Evolutionary conservation across 179 eudicot genomes (phyloP).

Genomic region (Drosera spatulata): DNA sequence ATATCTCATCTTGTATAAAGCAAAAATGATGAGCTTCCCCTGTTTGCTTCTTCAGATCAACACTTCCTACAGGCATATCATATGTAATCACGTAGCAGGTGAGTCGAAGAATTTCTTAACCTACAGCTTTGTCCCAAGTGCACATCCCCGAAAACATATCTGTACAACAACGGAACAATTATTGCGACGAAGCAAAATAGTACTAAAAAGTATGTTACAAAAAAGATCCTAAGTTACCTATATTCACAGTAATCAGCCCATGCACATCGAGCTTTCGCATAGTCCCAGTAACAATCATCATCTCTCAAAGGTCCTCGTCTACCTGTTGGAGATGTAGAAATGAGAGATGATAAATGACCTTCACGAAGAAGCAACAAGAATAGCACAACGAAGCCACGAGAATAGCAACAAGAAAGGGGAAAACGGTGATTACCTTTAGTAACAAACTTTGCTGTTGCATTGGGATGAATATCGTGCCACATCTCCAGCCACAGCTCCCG

Average conservation of each 20-base stretch:
- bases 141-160: constrained; percentile 93
- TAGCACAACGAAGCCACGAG: neutral
- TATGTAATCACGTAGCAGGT: constrained; percentile 64
- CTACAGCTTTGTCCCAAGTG: constrained; percentile 99
- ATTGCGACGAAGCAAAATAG: neutral
- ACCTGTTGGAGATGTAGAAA: constrained; percentile 21
- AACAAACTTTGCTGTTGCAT: constrained; percentile 64
- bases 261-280: constrained; percentile 96
- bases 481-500: constrained; percentile 97
- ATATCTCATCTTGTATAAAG: neutral
- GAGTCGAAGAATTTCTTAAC: constrained; percentile 56
- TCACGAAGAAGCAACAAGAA: neutral
- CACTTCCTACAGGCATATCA: constrained; percentile 12
- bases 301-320: constrained; percentile 92
- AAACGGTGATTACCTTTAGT: constrained; percentile 49
- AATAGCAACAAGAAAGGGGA: constrained; percentile 3
- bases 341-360: constrained; percentile 4
- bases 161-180: constrained; percentile 18
- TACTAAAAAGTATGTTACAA: neutral
- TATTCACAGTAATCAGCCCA: constrained; percentile 95
- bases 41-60: neutral
- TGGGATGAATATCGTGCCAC: constrained; percentile 96
- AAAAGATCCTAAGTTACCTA: constrained; percentile 34
- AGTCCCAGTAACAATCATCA: constrained; percentile 95
- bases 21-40: too few relatives aligned